Evolutionary conservation across 2,329 filamentous ascomycete species (phyloP), one percentile per base, ranked within the genome.

Genomic region (Knoxdaviesia capensis): DNA sequence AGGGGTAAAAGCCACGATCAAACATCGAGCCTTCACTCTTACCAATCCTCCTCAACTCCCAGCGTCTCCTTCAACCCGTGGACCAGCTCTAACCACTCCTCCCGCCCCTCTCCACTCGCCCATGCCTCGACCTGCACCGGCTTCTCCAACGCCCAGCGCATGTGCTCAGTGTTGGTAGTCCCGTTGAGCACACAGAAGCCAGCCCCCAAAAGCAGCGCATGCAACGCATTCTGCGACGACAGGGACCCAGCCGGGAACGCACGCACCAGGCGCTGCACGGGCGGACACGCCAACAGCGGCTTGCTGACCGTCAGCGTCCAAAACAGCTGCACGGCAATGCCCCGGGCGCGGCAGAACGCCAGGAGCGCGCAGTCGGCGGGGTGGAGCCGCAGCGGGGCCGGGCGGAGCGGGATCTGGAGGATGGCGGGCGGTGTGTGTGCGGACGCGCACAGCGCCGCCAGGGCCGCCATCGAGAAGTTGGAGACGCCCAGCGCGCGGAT

Each of bases 341-440:
- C 53, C 33, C 53, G 49, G 28, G 54, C 49, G n/a, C 59, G 56
- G 44, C 65, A 70, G 45, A 63, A 66, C 1, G 60, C 57, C 28
- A 81, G 69, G 10, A 87, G 56, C 1, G 61, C 58, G 30, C 35
- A 40, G 31, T 34, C 10, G 31, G 34, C 28, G n/a, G 34, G 31
- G 11, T 34, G 29, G n/a, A 40, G 33, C 20, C 41, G 39, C 47
- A 87, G 82, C 49, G 70, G 80, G 3, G 54, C 52, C 0, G 73
- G 79, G 2, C 60, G 57, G 57, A 90, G 84, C 2, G 80, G 69
- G 52, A 90, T 88, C 59, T 90, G 83, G 5, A 87, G 76, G 2
- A 86, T 68, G 1, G 68, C 63, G 1, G 64, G 64, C 0, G 50
- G 57, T 4, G 62, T 60, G 11, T 59, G 50, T 31, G 31, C 20